Base-by-base conservation (phyloP, 306 rosid genomes). In the Lagenaria siceraria region DNA sequence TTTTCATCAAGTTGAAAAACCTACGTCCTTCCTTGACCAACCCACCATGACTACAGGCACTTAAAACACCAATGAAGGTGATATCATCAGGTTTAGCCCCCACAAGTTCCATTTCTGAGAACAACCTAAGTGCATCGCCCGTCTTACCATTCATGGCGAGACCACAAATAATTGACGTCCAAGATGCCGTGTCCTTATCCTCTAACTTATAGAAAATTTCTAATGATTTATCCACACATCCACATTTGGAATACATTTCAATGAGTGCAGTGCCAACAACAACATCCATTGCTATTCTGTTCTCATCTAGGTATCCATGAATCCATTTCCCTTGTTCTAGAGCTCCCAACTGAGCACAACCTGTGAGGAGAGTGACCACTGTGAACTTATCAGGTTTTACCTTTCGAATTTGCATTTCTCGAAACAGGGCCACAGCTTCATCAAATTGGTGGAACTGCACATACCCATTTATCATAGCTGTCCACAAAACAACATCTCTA, bases 211-310 rank as follows among this genome's bases (percentile, higher is more conserved):
- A 70, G 81, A 92, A 92, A 81, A 87, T 85, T 58, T 90, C 89
- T 79, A 86, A 72, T 40, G 90, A 87, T 77, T 86, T 80, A 51
- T 90, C 88, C 48, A 90, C 60, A 78, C 81, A 84, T 33, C 97
- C 89, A 76, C 96, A 89, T 82, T 90, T 88, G 19, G 92, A 87
- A 83, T 87, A 90, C 92, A 92, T 86, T 87, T 90, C 94, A 74
- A 84, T 83, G 49, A 92, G 89, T 42, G 93, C 91, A 35, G 91
- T 88, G 42, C 91, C 90, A 79, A 92, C 96, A 60, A 87, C 84
- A 7, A 84, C 80, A 81, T 92, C 94, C 81, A 89, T 83, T 55
- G 19, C 38, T 36, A 89, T 85, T 61, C 78, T 75, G 72, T 81
- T 81, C 63, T 88, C 89, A 3, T 46, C 52, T 46, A 46, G 17